phyloP scores from a whole-genome alignment of 306 rosid genomes.

The Quercus dentata region DNA sequence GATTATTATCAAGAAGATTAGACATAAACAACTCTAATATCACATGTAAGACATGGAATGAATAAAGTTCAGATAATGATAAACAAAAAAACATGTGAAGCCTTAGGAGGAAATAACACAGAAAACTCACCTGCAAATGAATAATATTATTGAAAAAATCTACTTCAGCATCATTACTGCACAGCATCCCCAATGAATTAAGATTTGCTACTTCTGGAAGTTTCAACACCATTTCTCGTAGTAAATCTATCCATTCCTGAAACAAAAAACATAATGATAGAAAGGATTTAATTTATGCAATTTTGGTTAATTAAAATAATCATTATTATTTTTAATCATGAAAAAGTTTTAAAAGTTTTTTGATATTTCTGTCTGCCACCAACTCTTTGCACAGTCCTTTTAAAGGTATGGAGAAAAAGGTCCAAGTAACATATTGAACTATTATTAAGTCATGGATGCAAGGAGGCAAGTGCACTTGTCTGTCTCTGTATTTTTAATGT shows the following conservation, averaged over 20 bases:
- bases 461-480: too few relatives aligned
- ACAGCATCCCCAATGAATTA: conserved; percentile 48
- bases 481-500: not conserved
- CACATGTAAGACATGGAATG: not conserved
- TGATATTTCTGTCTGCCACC: not conserved
- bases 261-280: conserved; percentile 22
- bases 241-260: conserved; percentile 86
- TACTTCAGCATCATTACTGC: conserved; percentile 60
- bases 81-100: not conserved
- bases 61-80: not conserved
- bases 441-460: too few relatives aligned
- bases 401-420: too few relatives aligned
- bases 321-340: not conserved
- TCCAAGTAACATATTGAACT: too few relatives aligned
- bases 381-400: too few relatives aligned
- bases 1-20: not conserved
- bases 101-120: not conserved
- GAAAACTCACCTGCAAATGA: conserved; percentile 63
- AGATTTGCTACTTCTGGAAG: conserved; percentile 69
- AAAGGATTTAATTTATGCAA: not conserved
- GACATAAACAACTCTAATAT: too few relatives aligned
- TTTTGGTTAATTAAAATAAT: not conserved
- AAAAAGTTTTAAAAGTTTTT: not conserved
- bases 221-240: conserved; percentile 76
- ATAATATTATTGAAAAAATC: conserved; percentile 74